Evolutionary conservation across 768 basidiomycete genomes (phyloP).

Genomic region (Flagelloscypha sp.): DNA sequence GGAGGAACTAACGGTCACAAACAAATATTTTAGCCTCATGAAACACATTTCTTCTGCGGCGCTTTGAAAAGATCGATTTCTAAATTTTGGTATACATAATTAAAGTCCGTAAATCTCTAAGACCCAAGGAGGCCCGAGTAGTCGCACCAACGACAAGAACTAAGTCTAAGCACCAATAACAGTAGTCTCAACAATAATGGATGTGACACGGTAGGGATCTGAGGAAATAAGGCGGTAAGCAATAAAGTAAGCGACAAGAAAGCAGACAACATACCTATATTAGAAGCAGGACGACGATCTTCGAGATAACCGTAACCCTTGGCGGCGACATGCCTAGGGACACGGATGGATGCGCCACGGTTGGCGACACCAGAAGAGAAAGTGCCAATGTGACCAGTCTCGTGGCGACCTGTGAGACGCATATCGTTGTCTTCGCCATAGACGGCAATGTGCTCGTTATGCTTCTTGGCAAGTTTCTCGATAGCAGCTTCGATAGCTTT

Average conservation of each 20-base stretch:
- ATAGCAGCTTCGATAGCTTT: constrained; percentile 88
- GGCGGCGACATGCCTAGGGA: constrained; percentile 87
- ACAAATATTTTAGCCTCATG: too few relatives aligned
- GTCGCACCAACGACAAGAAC: background rate
- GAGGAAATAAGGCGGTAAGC: constrained; percentile 4
- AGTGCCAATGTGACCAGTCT: constrained; percentile 87
- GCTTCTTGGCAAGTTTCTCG: constrained; percentile 84
- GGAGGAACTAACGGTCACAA: constrained; percentile 8
- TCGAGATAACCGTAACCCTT: constrained; percentile 95
- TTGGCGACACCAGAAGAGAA: constrained; percentile 97
- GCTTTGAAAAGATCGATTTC: too few relatives aligned
- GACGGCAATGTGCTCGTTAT: constrained; percentile 92
- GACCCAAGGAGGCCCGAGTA: constrained; percentile 3
- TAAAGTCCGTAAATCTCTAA: too few relatives aligned
- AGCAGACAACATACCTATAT: constrained; percentile 65
- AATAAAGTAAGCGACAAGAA: constrained; percentile 1
- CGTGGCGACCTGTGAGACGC: constrained; percentile 92
- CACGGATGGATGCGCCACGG: constrained; percentile 94
- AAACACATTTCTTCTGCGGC: too few relatives aligned
- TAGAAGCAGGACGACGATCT: constrained; percentile 95
- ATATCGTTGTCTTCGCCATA: constrained; percentile 98
- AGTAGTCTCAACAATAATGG: constrained; percentile 85
- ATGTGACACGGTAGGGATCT: constrained; percentile 95
- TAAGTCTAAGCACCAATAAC: constrained; percentile 28
- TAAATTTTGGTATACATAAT: too few relatives aligned